Conservation (phyloP, 345 rosid species). For the Gossypium stocksii region DNA sequence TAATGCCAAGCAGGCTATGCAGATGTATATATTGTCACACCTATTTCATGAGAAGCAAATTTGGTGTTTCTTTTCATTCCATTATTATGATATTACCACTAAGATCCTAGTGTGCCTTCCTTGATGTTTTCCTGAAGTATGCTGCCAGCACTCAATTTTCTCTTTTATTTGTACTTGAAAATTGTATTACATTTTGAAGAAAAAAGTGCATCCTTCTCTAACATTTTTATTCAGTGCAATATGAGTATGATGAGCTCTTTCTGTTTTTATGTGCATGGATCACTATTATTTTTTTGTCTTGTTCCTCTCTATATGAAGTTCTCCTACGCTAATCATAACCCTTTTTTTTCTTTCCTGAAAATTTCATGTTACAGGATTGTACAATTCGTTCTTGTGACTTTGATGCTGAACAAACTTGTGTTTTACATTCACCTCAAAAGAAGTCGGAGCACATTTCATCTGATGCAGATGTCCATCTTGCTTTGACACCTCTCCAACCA, state of each 20-base stretch:
- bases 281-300: background rate
- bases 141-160: background rate
- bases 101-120: background rate
- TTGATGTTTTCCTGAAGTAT: constrained; percentile 1
- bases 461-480: constrained; percentile 88
- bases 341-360: background rate
- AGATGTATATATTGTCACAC: background rate
- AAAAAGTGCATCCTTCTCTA: background rate
- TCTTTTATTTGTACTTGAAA: background rate
- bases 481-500: constrained; percentile 90
- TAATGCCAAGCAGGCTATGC: background rate
- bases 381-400: constrained; percentile 92
- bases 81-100: background rate
- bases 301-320: background rate
- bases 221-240: background rate
- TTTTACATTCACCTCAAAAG: constrained; percentile 93
- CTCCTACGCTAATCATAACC: background rate
- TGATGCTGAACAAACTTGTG: constrained; percentile 88
- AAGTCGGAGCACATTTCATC: constrained; percentile 66
- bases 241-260: background rate
- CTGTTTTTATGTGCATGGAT: background rate
- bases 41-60: background rate
- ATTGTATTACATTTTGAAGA: background rate
- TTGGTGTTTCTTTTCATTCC: background rate
- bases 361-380: constrained; percentile 64